A percentile compares a stretch with the other conserved stretches of the same genome.
phyloP scores from a whole-genome alignment of 352 stramenopile species.

The Saprolegnia parasitica region DNA sequence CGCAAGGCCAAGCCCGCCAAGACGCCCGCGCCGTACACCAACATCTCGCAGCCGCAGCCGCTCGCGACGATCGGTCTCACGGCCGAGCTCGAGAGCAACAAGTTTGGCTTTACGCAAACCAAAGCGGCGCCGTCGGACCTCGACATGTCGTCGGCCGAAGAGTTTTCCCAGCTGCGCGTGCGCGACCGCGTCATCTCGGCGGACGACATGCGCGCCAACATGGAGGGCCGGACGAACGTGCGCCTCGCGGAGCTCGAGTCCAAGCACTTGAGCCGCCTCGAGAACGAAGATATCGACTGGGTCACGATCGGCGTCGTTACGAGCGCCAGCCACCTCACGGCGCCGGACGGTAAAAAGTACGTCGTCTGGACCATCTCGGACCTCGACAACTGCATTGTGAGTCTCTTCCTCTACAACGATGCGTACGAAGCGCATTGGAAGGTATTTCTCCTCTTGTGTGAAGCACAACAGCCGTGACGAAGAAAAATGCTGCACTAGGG shows the following conservation, averaged over 20 bases:
- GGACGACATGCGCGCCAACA: slow-evolving; percentile 46
- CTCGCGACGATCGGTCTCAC: neutral
- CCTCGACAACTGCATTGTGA: slow-evolving; percentile 57
- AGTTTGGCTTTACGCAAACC: slow-evolving; percentile 7
- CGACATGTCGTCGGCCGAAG: slow-evolving; percentile 31
- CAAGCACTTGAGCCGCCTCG: slow-evolving; percentile 48
- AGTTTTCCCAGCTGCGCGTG: slow-evolving; percentile 63
- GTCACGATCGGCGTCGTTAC: slow-evolving; percentile 72
- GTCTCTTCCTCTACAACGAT: slow-evolving; percentile 69
- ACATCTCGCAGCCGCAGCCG: slow-evolving; percentile 10
- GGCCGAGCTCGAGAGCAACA: neutral
- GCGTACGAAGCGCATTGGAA: slow-evolving; percentile 71
- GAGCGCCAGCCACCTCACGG: slow-evolving; percentile 67
- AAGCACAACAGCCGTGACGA: no score
- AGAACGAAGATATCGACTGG: slow-evolving; percentile 63
- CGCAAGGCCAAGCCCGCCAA: neutral
- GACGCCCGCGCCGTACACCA: slow-evolving; percentile 1
- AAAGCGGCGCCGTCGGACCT: neutral
- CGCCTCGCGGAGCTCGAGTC: slow-evolving; percentile 52
- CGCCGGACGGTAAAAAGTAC: slow-evolving; percentile 61
- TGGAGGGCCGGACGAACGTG: slow-evolving; percentile 68
- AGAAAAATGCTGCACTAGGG: no score
- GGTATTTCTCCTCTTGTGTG: no score
- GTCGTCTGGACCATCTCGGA: slow-evolving; percentile 80
- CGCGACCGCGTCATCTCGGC: slow-evolving; percentile 45